Base-by-base conservation (phyloP, 192 early-diverging fungal genomes). In the Coemansia sp. region DNA sequence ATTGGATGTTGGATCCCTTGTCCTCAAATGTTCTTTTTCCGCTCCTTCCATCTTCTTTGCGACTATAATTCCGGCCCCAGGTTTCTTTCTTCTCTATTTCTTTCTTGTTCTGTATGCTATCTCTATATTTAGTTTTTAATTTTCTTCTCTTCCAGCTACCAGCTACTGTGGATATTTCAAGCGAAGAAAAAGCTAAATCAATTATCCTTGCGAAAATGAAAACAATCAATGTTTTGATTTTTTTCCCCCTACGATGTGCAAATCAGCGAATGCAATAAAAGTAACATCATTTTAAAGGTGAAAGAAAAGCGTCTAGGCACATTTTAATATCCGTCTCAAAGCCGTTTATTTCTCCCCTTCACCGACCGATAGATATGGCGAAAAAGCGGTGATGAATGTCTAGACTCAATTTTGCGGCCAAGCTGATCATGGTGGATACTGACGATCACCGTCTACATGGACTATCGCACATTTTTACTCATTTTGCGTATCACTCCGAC, bases 61-160 rank as follows among this genome's bases (percentile, higher is more conserved):
- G 36, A 45, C 45, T 49, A 3, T 36, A 23, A 20, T 49, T 49
- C 49, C 32, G 32, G 43, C 35, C 46, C 35, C 15, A 13, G 23
- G 23, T 50, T 36, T 66, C 9, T 17, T 57, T 48, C 60, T 29
- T 64, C 10, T 41, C 11, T 64, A 32, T 22, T 15, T 59, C 54
- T 33, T 1, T 36, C 33, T 23, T 52, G 15, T 25, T 25, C 15
- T 57, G 55, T 57, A 57, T 57, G 55, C 55, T 57, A 57, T 57
- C n/a, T 9, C 5, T 57, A 25, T 20, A 52, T 33, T 63, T 29
- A 8, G 29, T 62, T 46, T 46, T 22, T n/a, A 23, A 29, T 29
- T 29, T 29, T 23, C 14, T 59, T 41, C 15, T 62, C 4, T 36
- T 50, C 32, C 14, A n/a, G 40, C 35, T 20, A 35, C 22, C 23